Evolutionary conservation across 805 yeast species (phyloP).

Genomic region (Maudiozyma bulderi): DNA sequence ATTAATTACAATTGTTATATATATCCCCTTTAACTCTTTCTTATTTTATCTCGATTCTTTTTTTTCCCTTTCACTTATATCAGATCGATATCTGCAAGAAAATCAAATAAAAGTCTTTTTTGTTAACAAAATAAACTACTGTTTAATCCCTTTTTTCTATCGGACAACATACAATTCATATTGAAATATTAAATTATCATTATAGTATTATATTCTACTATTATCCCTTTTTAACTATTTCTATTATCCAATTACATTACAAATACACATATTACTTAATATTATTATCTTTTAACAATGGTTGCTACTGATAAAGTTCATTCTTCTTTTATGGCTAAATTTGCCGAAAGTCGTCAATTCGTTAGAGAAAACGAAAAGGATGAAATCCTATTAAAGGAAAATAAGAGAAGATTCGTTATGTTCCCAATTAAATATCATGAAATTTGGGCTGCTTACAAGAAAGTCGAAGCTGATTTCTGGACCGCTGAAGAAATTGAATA

Average conservation of each 20-base stretch:
- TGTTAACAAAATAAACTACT: too few relatives aligned
- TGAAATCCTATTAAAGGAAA: constrained; percentile 82
- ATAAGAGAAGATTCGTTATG: constrained; percentile 80
- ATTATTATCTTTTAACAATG: constrained; percentile 1
- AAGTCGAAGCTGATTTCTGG: constrained; percentile 98
- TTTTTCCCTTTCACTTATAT: too few relatives aligned
- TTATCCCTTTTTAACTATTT: background rate
- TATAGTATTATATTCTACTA: background rate
- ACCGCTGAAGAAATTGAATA: constrained; percentile 97
- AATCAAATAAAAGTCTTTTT: too few relatives aligned
- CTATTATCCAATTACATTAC: background rate
- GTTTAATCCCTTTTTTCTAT: too few relatives aligned
- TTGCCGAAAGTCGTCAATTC: constrained; percentile 55
- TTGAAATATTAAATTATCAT: too few relatives aligned
- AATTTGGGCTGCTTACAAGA: constrained; percentile 97
- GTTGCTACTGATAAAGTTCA: constrained; percentile 29
- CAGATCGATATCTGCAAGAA: too few relatives aligned
- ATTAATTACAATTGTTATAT: too few relatives aligned
- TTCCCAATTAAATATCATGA: constrained; percentile 96
- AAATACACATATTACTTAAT: background rate
- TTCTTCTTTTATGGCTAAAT: constrained; percentile 44
- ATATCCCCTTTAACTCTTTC: too few relatives aligned
- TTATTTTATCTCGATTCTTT: too few relatives aligned
- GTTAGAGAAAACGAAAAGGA: constrained; percentile 68
- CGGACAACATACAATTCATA: too few relatives aligned